Evolutionary conservation across 192 early-diverging fungal genomes (phyloP), one percentile per base, ranked within the genome.

Genomic region (Coemansia sp.): DNA sequence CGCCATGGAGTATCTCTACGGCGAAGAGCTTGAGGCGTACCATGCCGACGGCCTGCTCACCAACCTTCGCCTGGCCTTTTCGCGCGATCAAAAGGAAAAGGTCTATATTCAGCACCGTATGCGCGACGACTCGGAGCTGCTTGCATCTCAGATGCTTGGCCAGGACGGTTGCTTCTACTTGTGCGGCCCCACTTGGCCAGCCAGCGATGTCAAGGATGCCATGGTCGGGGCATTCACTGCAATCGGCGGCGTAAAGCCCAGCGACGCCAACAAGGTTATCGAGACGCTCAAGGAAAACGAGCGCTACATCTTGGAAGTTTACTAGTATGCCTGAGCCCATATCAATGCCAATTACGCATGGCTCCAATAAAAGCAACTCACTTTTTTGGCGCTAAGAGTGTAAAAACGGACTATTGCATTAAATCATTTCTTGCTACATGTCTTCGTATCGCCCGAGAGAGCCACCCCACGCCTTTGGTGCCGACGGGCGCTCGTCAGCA

Each of bases 31-130:
- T 43, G 95, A 98, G 71, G 95, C 94, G 10, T 98, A 96, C 82
- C 89, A 93, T 45, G 85, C 84, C 35, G 94, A 94, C 65, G 95
- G 94, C 45, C 77, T 94, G 6, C 80, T 98, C n/a, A 93, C 93
- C 43, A 88, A 94, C 61, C 80, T 96, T 45, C 87, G 93, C 34
- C 84, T 95, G 33, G 95, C 95, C 33, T 98, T 98, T 82, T 95
- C 94, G 53, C 89, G 95, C 56, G 95, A 98, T 77, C 95, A 95
- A 69, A 87, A 88, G 61, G 82, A 92, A 28, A 98, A 98, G 88
- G 85, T 96, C 35, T 98, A 98, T 71, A 98, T 98, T 67, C 95
- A 98, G 84, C 91, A 96, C 84, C 89, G 88, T 83, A 98, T 98
- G 86, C 79, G 90, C 77, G 90, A 93, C 68, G 95, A 98, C 69